These are phyloP conservation scores for Trichoderma guizhouense DNA, from an alignment of 2,329 filamentous ascomycete species.

Conservation along the genomic window DNA sequence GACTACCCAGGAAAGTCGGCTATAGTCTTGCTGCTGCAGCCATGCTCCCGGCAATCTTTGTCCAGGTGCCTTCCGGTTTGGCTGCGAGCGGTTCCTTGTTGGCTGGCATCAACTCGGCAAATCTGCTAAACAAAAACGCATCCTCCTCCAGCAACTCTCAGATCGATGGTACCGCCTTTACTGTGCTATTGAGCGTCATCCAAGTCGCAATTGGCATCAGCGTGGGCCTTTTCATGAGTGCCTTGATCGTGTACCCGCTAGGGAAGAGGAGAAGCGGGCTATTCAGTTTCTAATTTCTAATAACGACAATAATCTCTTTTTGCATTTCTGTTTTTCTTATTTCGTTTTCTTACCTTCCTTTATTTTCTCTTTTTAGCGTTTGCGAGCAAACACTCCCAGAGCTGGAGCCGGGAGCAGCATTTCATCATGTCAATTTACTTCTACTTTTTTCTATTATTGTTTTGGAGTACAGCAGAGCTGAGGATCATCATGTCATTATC, in stretches of 20 bases:
- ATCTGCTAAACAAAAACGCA: slow-evolving; percentile 47
- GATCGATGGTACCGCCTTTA: slow-evolving; percentile 48
- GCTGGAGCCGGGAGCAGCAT: not conserved
- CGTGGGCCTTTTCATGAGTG: slow-evolving; percentile 57
- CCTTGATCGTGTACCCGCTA: slow-evolving; percentile 53
- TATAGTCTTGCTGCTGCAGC: slow-evolving; percentile 81
- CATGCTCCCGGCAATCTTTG: slow-evolving; percentile 83
- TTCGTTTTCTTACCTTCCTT: not conserved
- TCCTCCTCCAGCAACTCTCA: slow-evolving; percentile 22
- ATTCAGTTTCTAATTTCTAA: slow-evolving; percentile 46
- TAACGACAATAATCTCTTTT: too few relatives aligned
- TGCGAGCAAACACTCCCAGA: not conserved
- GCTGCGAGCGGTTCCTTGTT: slow-evolving; percentile 58
- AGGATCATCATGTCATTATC: not conserved
- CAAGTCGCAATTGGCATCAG: slow-evolving; percentile 61
- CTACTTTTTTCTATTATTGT: not conserved
- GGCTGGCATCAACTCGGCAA: slow-evolving; percentile 54
- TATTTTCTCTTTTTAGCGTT: not conserved
- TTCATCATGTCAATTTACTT: not conserved
- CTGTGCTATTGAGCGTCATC: slow-evolving; percentile 55
- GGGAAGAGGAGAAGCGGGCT: slow-evolving; percentile 57
- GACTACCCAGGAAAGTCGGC: slow-evolving; percentile 48
- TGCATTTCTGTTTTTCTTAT: not conserved
- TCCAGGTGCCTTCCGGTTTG: slow-evolving; percentile 62
- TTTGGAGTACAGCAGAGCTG: not conserved